Conservation (phyloP, 768 basidiomycete genomes). For the Phylloporus sp. region DNA sequence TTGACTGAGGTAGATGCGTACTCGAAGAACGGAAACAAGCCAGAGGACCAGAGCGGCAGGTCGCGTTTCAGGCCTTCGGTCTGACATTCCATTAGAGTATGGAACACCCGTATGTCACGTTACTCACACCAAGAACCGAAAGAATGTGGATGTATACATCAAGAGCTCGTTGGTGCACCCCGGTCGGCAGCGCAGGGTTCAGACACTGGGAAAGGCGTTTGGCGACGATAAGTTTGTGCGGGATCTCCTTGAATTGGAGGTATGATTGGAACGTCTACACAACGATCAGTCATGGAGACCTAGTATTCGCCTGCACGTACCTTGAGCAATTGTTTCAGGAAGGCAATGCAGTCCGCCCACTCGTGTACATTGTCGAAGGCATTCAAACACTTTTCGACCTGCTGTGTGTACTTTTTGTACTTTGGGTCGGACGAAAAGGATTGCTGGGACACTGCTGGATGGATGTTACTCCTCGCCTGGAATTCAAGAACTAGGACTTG, state of each 20-base stretch:
- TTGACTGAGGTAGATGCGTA: constrained; percentile 99
- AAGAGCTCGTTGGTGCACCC: constrained; percentile 93
- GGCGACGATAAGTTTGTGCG: constrained; percentile 87
- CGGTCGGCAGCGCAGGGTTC: constrained; percentile 95
- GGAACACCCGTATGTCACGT: not conserved
- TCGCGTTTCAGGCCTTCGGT: constrained; percentile 83
- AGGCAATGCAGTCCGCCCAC: constrained; percentile 99
- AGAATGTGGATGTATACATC: constrained; percentile 94
- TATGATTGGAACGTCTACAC: constrained; percentile 86
- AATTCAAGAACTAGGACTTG: constrained; percentile 13
- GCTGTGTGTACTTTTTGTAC: constrained; percentile 88
- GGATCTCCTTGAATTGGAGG: constrained; percentile 94
- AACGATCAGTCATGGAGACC: not conserved
- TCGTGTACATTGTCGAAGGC: constrained; percentile 96
- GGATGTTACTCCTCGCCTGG: not conserved
- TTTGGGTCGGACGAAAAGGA: constrained; percentile 77
- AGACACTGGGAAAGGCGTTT: constrained; percentile 95
- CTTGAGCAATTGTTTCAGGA: constrained; percentile 90
- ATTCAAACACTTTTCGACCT: constrained; percentile 88
- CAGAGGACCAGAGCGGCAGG: constrained; percentile 89
- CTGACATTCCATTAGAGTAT: constrained; percentile 37
- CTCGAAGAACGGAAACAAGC: constrained; percentile 97
- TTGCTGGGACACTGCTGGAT: constrained; percentile 46
- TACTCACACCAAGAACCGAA: constrained; percentile 79
- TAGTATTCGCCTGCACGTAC: constrained; percentile 34